Percentiles rank a stretch among this genome's conserved stretches.
Conservation (phyloP, 2,329 filamentous ascomycete species). For the Alternaria burnsii region DNA sequence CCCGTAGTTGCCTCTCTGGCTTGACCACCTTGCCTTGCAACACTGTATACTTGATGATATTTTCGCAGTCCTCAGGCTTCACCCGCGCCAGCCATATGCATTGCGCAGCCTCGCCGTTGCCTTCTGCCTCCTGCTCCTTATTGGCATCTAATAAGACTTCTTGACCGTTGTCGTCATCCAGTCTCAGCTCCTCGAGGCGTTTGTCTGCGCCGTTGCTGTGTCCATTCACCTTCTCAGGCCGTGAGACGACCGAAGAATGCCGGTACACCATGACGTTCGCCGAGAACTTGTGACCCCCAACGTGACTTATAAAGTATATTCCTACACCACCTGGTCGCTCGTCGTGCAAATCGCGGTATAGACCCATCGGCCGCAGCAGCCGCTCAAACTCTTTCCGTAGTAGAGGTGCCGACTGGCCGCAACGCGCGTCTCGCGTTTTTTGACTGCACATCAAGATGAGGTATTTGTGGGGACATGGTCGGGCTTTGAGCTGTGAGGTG, state of each 20-base stretch:
- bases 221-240: conserved; percentile 28
- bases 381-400: conserved; percentile 89
- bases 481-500: conserved; percentile 59
- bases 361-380: conserved; percentile 81
- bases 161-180: conserved; percentile 50
- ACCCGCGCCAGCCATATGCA: conserved; percentile 93
- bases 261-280: conserved; percentile 96
- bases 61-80: conserved; percentile 88
- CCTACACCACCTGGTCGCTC: conserved; percentile 89
- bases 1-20: conserved; percentile 82
- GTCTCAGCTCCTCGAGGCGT: conserved; percentile 50
- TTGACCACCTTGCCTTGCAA: conserved; percentile 95
- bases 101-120: conserved; percentile 69
- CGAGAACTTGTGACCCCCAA: conserved; percentile 95
- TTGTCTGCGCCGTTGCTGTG: conserved; percentile 40
- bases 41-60: conserved; percentile 86
- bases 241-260: conserved; percentile 50
- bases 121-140: conserved; percentile 50
- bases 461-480: conserved; percentile 80
- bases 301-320: conserved; percentile 95
- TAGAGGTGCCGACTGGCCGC: conserved; percentile 90
- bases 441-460: conserved; percentile 95
- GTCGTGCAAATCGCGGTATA: conserved; percentile 89
- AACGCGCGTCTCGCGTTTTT: conserved; percentile 90
- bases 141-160: conserved; percentile 44